phyloP scores from a whole-genome alignment of 2,329 filamentous ascomycete species.

The Cadophora luteo-olivacea region DNA sequence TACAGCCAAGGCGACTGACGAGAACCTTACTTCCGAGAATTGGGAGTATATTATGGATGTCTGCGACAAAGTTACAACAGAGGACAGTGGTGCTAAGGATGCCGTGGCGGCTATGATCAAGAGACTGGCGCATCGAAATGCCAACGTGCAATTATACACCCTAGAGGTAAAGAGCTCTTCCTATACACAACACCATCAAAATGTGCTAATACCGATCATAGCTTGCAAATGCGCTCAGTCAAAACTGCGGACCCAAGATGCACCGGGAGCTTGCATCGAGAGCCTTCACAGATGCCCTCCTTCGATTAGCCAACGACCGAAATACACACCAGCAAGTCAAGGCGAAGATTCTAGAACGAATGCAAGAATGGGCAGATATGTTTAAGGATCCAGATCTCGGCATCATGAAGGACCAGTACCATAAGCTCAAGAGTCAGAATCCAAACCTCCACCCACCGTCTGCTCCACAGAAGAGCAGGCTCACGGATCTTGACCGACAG shows the following conservation, averaged over 20 bases:
- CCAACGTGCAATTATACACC: conserved; percentile 80
- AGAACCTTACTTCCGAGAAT: conserved; percentile 82
- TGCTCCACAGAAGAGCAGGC: conserved; percentile 89
- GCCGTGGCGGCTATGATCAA: conserved; percentile 76
- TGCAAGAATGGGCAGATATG: conserved; percentile 97
- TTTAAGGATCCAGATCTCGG: conserved; percentile 91
- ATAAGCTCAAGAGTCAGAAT: conserved; percentile 82
- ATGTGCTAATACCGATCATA: conserved; percentile 43
- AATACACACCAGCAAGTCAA: conserved; percentile 98
- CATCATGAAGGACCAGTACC: conserved; percentile 96
- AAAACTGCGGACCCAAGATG: conserved; percentile 73
- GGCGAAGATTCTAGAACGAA: conserved; percentile 93
- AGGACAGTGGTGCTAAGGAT: conserved; percentile 63
- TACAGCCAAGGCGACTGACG: conserved; percentile 86
- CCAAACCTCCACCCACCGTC: conserved; percentile 90
- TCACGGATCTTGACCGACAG: conserved; percentile 87
- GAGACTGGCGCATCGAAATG: conserved; percentile 74
- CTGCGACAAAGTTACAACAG: conserved; percentile 49
- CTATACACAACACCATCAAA: conserved; percentile 10
- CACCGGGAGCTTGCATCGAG: conserved; percentile 75
- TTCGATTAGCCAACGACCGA: conserved; percentile 89
- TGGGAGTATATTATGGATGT: conserved; percentile 66
- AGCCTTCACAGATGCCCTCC: conserved; percentile 86
- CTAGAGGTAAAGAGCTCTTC: conserved; percentile 58
- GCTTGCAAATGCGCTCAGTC: conserved; percentile 74